phyloP scores from a whole-genome alignment of 768 basidiomycete species.

The Phylloporus scabripes region DNA sequence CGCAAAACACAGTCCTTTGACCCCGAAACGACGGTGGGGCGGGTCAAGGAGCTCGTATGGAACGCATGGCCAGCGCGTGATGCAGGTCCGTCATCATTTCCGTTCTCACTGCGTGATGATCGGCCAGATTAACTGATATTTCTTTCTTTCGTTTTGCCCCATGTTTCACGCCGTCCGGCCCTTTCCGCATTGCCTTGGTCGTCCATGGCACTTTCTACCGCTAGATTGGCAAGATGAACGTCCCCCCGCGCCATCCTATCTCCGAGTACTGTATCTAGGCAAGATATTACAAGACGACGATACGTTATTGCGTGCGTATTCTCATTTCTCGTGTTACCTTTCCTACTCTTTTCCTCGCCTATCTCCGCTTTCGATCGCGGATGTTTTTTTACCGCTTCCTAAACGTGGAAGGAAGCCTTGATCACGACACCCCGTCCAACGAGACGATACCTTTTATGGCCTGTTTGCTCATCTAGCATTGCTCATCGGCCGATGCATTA shows the following conservation, averaged over 20 bases:
- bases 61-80: constrained; percentile 61
- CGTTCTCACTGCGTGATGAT: constrained; percentile 10
- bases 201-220: neutral
- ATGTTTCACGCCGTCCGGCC: neutral
- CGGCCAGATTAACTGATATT: constrained; percentile 6
- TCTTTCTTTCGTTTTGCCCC: neutral
- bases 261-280: constrained; percentile 71
- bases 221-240: constrained; percentile 75
- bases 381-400: neutral
- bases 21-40: constrained; percentile 65
- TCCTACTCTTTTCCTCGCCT: neutral
- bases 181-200: neutral
- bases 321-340: neutral
- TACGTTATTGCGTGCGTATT: constrained; percentile 54
- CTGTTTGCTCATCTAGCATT: neutral
- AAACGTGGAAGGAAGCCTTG: neutral
- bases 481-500: constrained; percentile 7
- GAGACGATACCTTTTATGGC: neutral
- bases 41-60: constrained; percentile 82
- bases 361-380: neutral
- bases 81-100: constrained; percentile 38
- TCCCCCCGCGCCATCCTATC: constrained; percentile 70
- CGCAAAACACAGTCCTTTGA: constrained; percentile 71
- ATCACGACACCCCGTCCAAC: neutral
- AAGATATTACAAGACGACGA: constrained; percentile 84